These are phyloP conservation scores for Smallanthus sonchifolius DNA, from an alignment of 129 eudicot species.

Conservation along the genomic window DNA sequence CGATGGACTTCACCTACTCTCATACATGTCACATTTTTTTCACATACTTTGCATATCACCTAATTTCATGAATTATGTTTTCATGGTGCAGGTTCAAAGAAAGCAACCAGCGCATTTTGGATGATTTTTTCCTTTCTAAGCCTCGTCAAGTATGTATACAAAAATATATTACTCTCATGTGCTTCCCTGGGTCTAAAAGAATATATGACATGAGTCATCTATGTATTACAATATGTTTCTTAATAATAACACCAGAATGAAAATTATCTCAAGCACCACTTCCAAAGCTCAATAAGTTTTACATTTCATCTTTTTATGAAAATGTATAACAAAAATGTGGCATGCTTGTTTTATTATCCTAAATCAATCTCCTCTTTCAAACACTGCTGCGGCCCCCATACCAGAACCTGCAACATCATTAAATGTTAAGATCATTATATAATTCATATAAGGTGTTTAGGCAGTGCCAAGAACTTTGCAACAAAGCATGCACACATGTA, in stretches of 20 bases:
- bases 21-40: neutral
- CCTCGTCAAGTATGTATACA: neutral
- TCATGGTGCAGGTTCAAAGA: neutral
- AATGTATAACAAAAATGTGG: neutral
- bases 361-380: constrained; percentile 50
- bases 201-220: neutral
- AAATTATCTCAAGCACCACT: neutral
- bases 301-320: neutral
- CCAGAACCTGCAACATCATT: constrained; percentile 49
- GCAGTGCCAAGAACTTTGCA: neutral
- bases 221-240: constrained; percentile 14
- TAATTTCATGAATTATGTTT: neutral
- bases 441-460: neutral
- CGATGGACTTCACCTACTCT: neutral
- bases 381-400: constrained; percentile 85
- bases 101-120: neutral
- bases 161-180: neutral
- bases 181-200: constrained; percentile 1
- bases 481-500: neutral
- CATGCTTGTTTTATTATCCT: neutral
- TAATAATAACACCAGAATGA: neutral
- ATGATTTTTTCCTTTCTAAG: neutral
- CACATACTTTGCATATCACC: neutral
- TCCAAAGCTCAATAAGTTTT: neutral
- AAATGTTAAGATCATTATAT: neutral